These are phyloP conservation scores for Euphorbia lathyris DNA, from an alignment of 345 rosid genomes.

Conservation along the genomic window DNA sequence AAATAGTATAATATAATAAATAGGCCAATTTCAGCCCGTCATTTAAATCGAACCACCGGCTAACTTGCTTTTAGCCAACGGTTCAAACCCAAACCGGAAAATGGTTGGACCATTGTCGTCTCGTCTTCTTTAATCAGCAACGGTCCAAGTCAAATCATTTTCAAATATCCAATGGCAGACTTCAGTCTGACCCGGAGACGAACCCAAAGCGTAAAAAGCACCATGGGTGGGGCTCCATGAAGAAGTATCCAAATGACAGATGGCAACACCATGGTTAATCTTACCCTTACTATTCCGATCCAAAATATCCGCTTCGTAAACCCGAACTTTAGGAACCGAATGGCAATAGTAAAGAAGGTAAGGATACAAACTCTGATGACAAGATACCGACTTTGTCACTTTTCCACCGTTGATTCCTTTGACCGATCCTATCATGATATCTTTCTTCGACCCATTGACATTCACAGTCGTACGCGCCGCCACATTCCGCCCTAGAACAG, in stretches of 20 bases:
- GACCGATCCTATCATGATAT: conserved; percentile 55
- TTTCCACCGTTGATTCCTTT: conserved; percentile 62
- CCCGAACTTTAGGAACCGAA: conserved; percentile 87
- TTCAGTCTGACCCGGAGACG: conserved; percentile 72
- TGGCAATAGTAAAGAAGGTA: conserved; percentile 81
- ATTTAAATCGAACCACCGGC: background rate
- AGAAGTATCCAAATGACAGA: conserved; percentile 83
- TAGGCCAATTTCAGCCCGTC: background rate
- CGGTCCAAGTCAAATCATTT: conserved; percentile 76
- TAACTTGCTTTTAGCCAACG: conserved; percentile 1
- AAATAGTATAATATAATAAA: background rate
- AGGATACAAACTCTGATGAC: conserved; percentile 87
- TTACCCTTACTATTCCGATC: conserved; percentile 41
- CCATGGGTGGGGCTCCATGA: conserved; percentile 79
- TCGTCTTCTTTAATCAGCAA: conserved; percentile 23
- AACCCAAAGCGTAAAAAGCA: conserved; percentile 68
- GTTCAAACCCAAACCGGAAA: background rate
- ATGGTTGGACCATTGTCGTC: background rate
- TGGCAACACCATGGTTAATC: conserved; percentile 76
- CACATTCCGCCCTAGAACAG: conserved; percentile 53
- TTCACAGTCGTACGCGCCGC: conserved; percentile 60
- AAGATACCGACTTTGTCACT: conserved; percentile 71
- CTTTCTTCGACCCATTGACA: conserved; percentile 46
- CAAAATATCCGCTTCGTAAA: conserved; percentile 66
- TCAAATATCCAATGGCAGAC: conserved; percentile 93